Percentiles rank a stretch among this genome's conserved stretches.
Conservation (phyloP, 345 rosid genomes). For the Geranium rotundifolium region DNA sequence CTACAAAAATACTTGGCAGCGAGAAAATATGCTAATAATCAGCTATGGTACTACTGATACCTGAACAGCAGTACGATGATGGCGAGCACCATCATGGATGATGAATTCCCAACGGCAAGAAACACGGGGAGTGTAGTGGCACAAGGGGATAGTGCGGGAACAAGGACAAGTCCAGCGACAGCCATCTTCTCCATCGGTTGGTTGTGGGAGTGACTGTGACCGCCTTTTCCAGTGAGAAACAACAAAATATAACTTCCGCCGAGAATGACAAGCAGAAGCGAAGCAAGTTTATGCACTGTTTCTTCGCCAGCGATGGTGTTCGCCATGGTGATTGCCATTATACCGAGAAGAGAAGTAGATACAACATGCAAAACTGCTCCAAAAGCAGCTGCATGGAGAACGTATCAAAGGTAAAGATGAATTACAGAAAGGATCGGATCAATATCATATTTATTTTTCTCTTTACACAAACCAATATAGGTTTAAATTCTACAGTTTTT, state of each 20-base stretch:
- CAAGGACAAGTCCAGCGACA: conserved; percentile 91
- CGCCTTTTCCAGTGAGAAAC: conserved; percentile 85
- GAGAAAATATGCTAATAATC: not conserved
- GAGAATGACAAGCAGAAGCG: conserved; percentile 81
- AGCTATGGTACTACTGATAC: conserved; percentile 19
- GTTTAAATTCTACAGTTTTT: too few relatives aligned
- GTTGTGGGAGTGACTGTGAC: conserved; percentile 87
- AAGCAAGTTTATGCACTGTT: conserved; percentile 96
- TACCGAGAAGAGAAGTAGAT: conserved; percentile 91
- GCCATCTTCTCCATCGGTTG: conserved; percentile 99
- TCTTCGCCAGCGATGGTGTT: conserved; percentile 98
- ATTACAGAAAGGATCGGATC: not conserved
- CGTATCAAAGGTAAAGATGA: not conserved
- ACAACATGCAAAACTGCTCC: conserved; percentile 94
- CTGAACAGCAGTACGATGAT: conserved; percentile 85
- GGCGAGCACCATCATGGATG: conserved; percentile 94
- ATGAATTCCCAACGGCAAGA: conserved; percentile 92
- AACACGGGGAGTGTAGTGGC: conserved; percentile 98
- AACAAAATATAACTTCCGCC: conserved; percentile 83
- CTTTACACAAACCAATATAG: too few relatives aligned
- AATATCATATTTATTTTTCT: too few relatives aligned
- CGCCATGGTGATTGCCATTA: conserved; percentile 90
- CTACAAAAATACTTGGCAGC: too few relatives aligned
- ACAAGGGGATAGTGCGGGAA: conserved; percentile 96
- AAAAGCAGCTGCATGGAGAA: conserved; percentile 67